Base-by-base conservation (phyloP, 192 early-diverging fungal species). In the Coemansia sp. region DNA sequence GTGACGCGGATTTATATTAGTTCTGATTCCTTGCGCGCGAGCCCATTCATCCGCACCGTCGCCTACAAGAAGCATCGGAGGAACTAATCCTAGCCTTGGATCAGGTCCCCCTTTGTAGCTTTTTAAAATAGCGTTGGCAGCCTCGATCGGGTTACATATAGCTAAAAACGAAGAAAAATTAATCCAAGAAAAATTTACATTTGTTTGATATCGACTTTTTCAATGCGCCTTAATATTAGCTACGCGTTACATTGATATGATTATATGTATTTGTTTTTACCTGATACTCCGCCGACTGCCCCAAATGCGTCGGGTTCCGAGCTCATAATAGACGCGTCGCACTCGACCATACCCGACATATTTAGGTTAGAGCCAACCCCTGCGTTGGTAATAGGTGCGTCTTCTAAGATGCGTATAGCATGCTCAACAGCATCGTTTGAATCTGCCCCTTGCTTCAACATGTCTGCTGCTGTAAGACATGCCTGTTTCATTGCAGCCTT, bases 271-370 rank as follows among this genome's bases (percentile, higher is more conserved):
- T 68, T 50, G 14, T 39, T 46, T 27, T 78, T 50, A 66, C 84
- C 82, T 37, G 76, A 53, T 2, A 86, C 72, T 9, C 88, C 85
- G 0, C 85, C 91, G 0, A 93, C 83, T 10, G 83, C 88, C 3
- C 85, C 89, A 78, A 91, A 92, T n/a, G 64, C 59, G n/a, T 83
- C 78, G 0, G 73, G 62, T 9, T 65, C 52, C 1, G 81, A 73
- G 28, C 79, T 60, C 89, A 91, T 92, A n/a, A 91, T 64, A 18
- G 83, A 60, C 9, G 93, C 93, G 63, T 96, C 93, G 52, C 90
- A 93, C 72, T 96, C 91, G 2, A 93, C 88, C 2, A 52, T 55
- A 1, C 88, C 89, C 0, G 67, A 45, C 0, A 87, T 60, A 15
- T 85, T 90, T 13, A 93, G 75, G 56, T 95, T 95, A 0, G 89